Evolutionary conservation across 768 basidiomycete species (phyloP).

Genomic region (Panellus pusillus): DNA sequence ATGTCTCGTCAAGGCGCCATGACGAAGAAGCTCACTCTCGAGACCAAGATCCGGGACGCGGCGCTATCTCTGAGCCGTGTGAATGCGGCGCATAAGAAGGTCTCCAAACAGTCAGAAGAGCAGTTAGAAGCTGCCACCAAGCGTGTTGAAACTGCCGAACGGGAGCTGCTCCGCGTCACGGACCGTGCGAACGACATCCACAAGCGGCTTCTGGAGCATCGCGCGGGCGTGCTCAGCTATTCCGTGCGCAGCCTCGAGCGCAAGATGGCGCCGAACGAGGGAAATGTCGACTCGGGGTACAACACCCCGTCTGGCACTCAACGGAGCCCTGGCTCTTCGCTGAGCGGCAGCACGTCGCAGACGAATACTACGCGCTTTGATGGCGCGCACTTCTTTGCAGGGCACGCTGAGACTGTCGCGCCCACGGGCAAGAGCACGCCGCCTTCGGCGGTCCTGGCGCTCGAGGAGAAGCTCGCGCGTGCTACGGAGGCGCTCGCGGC

Average conservation of each 20-base stretch:
- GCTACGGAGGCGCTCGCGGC: slow-evolving; percentile 57
- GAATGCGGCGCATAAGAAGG: slow-evolving; percentile 56
- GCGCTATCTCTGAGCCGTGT: slow-evolving; percentile 72
- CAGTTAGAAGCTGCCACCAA: slow-evolving; percentile 73
- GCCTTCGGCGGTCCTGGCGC: slow-evolving; percentile 43
- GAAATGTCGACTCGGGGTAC: slow-evolving; percentile 51
- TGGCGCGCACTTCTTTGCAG: slow-evolving; percentile 83
- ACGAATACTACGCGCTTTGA: slow-evolving; percentile 58
- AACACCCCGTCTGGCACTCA: slow-evolving; percentile 53
- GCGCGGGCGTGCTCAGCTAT: slow-evolving; percentile 76
- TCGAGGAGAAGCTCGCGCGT: slow-evolving; percentile 68
- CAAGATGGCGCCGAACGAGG: slow-evolving; percentile 33
- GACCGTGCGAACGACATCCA: slow-evolving; percentile 64
- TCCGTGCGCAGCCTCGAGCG: slow-evolving; percentile 70
- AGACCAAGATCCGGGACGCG: slow-evolving; percentile 88
- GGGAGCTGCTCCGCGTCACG: slow-evolving; percentile 68
- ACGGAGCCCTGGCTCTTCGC: slow-evolving; percentile 50
- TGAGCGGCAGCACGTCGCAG: slow-evolving; percentile 45
- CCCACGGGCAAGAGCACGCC: slow-evolving; percentile 48
- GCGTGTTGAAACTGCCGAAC: slow-evolving; percentile 70
- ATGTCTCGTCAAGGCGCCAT: slow-evolving; percentile 64
- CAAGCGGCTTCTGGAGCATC: slow-evolving; percentile 73
- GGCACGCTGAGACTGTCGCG: slow-evolving; percentile 67
- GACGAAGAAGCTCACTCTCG: slow-evolving; percentile 73
- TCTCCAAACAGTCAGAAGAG: slow-evolving; percentile 65